Evolutionary conservation across 306 rosid genomes (phyloP).

Genomic region (Cicer judaicum): DNA sequence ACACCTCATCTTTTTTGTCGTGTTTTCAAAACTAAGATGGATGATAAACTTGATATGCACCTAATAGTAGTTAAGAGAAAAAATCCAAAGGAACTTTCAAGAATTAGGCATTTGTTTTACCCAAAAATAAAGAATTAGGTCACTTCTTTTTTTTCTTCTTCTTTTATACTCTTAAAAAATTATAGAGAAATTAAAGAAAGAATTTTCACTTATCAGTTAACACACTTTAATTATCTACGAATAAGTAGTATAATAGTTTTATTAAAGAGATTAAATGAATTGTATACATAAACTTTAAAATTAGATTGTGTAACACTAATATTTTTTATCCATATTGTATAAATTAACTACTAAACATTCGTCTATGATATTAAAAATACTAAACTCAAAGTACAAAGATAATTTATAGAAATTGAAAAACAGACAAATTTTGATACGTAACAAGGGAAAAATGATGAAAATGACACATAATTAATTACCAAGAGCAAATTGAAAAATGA

Average conservation of each 20-base stretch:
- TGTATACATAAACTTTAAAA: too few species aligned
- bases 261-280: too few species aligned
- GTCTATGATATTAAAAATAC: neutral
- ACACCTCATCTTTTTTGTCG: neutral
- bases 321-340: too few species aligned
- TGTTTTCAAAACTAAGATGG: constrained; percentile 19
- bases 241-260: too few species aligned
- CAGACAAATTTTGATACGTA: constrained; percentile 36
- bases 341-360: too few species aligned
- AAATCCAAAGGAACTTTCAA: neutral
- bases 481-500: constrained; percentile 37
- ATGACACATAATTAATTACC: constrained; percentile 36
- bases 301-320: too few species aligned
- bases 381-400: neutral
- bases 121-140: too few species aligned
- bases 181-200: too few species aligned
- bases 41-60: neutral
- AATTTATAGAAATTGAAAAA: constrained; percentile 35
- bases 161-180: too few species aligned
- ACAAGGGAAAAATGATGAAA: constrained; percentile 26
- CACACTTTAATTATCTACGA: too few species aligned
- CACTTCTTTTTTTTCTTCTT: too few species aligned
- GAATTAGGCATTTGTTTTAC: neutral
- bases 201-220: too few species aligned
- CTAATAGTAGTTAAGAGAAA: neutral